Conservation (phyloP, 305 asterid species). For the Fraxinus floribunda region DNA sequence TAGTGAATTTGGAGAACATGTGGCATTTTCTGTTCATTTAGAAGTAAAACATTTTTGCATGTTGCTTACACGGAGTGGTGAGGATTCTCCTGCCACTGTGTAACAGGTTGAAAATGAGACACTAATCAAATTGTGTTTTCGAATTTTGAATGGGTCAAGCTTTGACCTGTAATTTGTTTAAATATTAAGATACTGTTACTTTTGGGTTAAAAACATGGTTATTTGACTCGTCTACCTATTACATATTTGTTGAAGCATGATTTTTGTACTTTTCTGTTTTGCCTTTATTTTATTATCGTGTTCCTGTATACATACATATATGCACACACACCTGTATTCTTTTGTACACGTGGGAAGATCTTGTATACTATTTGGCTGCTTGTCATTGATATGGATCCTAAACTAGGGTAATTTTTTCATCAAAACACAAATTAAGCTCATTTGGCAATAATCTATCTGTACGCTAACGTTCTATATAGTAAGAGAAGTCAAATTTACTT, state of each 20-base stretch:
- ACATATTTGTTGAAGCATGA: neutral
- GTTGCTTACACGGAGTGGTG: neutral
- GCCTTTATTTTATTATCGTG: neutral
- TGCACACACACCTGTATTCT: neutral
- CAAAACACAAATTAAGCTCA: neutral
- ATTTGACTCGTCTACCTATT: neutral
- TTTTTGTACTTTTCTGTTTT: neutral
- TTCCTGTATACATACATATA: neutral
- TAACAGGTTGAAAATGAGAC: neutral
- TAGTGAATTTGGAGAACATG: neutral
- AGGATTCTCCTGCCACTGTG: neutral
- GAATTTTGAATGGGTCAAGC: neutral
- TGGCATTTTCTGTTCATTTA: neutral
- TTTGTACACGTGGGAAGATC: neutral
- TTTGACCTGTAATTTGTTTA: neutral
- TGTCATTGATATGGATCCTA: neutral
- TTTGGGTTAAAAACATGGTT: neutral
- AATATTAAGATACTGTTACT: neutral
- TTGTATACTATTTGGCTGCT: neutral
- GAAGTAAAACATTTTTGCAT: neutral
- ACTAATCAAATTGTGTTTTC: neutral
- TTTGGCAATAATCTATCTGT: neutral
- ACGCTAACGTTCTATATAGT: neutral
- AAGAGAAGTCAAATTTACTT: neutral
- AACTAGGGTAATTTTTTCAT: neutral